Percentiles rank a stretch among this genome's conserved stretches.
phyloP scores from a whole-genome alignment of 805 yeast genomes.

The Sugiyamaella floridensis region DNA sequence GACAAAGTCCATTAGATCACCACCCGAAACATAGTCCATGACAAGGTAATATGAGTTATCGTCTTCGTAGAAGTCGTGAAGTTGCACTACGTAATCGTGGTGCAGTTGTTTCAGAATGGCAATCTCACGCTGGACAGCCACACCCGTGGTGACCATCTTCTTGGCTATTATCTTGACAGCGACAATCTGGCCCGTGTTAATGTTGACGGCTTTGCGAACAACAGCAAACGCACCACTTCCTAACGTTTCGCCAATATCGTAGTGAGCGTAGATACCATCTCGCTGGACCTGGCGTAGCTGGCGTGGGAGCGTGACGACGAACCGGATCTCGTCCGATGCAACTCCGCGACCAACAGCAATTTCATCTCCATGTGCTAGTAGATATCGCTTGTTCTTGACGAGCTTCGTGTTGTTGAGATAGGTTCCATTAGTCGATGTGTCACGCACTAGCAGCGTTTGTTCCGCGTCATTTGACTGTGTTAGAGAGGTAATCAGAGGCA shows the following conservation, averaged over 20 bases:
- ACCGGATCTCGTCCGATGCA: slow-evolving; percentile 51
- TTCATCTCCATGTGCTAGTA: slow-evolving; percentile 88
- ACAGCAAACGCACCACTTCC: slow-evolving; percentile 99
- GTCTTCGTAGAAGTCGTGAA: slow-evolving; percentile 84
- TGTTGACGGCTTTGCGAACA: slow-evolving; percentile 83
- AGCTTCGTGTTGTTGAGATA: slow-evolving; percentile 68
- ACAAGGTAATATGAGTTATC: slow-evolving; percentile 72
- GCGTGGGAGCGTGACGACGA: slow-evolving; percentile 41
- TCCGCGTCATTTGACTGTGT: slow-evolving; percentile 8
- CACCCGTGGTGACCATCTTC: slow-evolving; percentile 65
- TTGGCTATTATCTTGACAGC: slow-evolving; percentile 90
- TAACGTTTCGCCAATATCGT: slow-evolving; percentile 70
- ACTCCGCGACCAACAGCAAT: slow-evolving; percentile 86
- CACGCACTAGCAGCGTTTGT: slow-evolving; percentile 33
- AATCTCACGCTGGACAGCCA: slow-evolving; percentile 81
- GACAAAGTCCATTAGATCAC: slow-evolving; percentile 96
- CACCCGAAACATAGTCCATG: slow-evolving; percentile 95
- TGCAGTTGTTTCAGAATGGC: slow-evolving; percentile 68
- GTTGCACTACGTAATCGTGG: slow-evolving; percentile 78
- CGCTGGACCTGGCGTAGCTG: slow-evolving; percentile 16
- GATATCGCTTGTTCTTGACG: slow-evolving; percentile 70
- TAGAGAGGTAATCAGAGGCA: background rate
- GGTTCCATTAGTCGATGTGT: slow-evolving; percentile 88
- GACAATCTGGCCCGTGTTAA: slow-evolving; percentile 74
- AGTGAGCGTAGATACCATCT: slow-evolving; percentile 60